A percentile compares a stretch with the other conserved stretches of the same genome.
phyloP scores from a whole-genome alignment of 345 rosid species.

The Xanthoceras sorbifolium region DNA sequence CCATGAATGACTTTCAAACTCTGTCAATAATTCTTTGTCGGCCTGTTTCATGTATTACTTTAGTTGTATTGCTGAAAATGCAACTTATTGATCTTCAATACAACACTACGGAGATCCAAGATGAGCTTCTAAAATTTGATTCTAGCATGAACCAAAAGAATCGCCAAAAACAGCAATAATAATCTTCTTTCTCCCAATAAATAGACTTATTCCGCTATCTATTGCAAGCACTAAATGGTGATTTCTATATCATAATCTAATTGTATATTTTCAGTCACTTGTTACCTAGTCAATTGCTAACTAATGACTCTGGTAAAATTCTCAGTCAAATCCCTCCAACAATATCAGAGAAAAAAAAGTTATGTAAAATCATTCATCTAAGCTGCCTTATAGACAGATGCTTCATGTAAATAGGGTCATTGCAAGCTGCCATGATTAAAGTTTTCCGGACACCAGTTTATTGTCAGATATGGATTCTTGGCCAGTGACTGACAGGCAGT shows the following conservation, averaged over 20 bases:
- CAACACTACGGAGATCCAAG: background rate
- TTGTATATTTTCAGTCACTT: background rate
- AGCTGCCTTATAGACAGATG: background rate
- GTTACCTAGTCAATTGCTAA: background rate
- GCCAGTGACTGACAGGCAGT: background rate
- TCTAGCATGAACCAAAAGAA: background rate
- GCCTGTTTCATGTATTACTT: background rate
- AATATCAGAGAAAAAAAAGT: background rate
- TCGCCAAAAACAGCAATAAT: background rate
- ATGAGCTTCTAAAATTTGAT: background rate
- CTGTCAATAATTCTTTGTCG: background rate
- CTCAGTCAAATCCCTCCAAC: background rate
- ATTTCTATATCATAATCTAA: background rate
- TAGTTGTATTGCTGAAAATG: background rate
- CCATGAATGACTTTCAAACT: background rate
- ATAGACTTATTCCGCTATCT: background rate
- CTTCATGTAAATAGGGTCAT: conserved; percentile 13
- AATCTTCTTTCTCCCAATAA: background rate
- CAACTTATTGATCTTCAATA: background rate
- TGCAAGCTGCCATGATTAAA: background rate
- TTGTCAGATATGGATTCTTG: background rate
- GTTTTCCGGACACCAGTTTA: background rate
- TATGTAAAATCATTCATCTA: background rate
- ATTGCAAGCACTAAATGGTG: background rate
- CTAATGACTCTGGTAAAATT: background rate